Evolutionary conservation across 2,329 filamentous ascomycete species (phyloP).

Genomic region (Penicillium vulpinum): DNA sequence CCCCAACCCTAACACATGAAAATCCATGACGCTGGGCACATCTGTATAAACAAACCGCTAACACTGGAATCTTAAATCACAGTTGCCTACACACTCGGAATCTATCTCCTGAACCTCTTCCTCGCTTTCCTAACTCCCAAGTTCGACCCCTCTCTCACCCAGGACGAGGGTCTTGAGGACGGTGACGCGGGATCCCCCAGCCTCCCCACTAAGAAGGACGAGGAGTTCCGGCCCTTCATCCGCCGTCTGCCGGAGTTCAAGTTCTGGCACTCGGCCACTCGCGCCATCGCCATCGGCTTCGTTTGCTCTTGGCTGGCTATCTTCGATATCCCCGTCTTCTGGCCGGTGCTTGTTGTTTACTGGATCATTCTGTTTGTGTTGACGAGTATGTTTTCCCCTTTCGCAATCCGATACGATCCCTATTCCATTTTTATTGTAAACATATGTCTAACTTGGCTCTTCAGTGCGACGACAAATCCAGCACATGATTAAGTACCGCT

Average conservation of each 20-base stretch:
- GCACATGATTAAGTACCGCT: conserved; percentile 99
- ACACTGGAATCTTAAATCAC: conserved; percentile 6
- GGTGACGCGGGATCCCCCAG: conserved; percentile 66
- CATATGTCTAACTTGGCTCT: conserved; percentile 11
- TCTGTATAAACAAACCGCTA: conserved; percentile 5
- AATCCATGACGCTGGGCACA: neutral
- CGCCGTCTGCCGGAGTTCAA: conserved; percentile 97
- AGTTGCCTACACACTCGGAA: conserved; percentile 97
- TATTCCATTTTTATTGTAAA: neutral
- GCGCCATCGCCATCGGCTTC: conserved; percentile 80
- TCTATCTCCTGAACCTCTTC: conserved; percentile 98
- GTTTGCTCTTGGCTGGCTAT: conserved; percentile 88
- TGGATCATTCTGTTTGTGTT: conserved; percentile 96
- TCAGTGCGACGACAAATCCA: conserved; percentile 98
- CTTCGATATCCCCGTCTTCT: conserved; percentile 98
- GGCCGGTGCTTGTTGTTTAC: conserved; percentile 97
- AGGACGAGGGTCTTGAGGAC: conserved; percentile 96
- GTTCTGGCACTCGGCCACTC: conserved; percentile 97
- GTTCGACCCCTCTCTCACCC: conserved; percentile 94
- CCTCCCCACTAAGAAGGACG: conserved; percentile 91
- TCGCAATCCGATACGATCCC: neutral
- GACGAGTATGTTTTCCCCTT: conserved; percentile 69
- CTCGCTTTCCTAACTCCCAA: conserved; percentile 97
- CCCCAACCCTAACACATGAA: neutral
- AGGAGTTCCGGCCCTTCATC: conserved; percentile 98